phyloP scores from a whole-genome alignment of 208 protist genomes.

The Wallacemonas sp. region DNA sequence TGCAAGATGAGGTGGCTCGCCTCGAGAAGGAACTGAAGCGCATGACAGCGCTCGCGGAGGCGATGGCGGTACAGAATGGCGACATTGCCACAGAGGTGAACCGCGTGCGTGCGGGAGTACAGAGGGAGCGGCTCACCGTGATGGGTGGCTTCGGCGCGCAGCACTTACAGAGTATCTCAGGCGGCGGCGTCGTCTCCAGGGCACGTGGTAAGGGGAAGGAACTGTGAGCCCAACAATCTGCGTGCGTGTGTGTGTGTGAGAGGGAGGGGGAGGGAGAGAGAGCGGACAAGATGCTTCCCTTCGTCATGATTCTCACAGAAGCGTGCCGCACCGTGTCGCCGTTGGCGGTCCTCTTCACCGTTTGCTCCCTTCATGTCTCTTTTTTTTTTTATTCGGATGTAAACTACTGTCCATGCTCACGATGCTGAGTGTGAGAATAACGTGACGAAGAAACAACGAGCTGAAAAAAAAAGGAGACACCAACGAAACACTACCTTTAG shows the following conservation, averaged over 20 bases:
- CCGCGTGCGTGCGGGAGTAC: conserved; percentile 42
- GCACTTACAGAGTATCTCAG: not conserved
- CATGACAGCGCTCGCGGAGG: conserved; percentile 37
- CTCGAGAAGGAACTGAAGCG: conserved; percentile 57
- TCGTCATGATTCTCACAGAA: too few species aligned
- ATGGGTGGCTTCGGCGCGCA: conserved; percentile 37
- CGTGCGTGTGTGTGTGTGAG: not conserved
- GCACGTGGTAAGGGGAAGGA: not conserved
- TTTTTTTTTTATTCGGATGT: not conserved
- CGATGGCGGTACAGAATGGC: conserved; percentile 56
- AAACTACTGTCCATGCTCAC: too few species aligned
- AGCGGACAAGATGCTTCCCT: too few species aligned
- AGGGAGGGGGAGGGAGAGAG: too few species aligned
- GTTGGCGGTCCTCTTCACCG: not conserved
- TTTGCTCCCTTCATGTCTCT: not conserved
- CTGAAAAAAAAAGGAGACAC: too few species aligned
- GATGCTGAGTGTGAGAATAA: too few species aligned
- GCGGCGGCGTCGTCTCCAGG: not conserved
- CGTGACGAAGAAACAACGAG: too few species aligned
- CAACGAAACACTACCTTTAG: too few species aligned
- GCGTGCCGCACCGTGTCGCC: too few species aligned
- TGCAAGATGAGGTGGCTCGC: conserved; percentile 47
- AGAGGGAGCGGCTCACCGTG: conserved; percentile 50
- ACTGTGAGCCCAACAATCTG: not conserved
- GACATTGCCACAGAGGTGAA: conserved; percentile 53